Evolutionary conservation across 352 stramenopile genomes (phyloP).

Genomic region (Phytophthora constricta): DNA sequence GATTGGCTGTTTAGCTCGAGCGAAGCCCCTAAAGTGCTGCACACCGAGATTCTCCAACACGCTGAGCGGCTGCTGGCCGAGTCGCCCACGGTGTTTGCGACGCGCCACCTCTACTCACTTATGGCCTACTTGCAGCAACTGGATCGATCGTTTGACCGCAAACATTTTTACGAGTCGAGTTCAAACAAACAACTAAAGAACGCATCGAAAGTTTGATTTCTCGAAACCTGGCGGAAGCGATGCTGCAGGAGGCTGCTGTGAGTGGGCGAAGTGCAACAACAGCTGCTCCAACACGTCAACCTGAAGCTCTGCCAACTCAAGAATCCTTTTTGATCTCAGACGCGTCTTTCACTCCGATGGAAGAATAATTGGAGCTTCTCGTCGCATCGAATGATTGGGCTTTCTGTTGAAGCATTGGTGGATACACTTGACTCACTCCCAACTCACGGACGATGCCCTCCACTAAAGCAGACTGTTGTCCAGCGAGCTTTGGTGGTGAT

Average conservation of each 20-base stretch:
- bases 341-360: constrained; percentile 45
- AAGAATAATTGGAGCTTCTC: constrained; percentile 41
- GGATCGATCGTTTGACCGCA: constrained; percentile 70
- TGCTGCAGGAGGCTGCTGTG: constrained; percentile 49
- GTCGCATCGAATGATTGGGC: background rate
- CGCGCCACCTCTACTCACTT: constrained; percentile 64
- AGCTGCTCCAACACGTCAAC: constrained; percentile 7
- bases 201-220: constrained; percentile 59
- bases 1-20: constrained; percentile 54
- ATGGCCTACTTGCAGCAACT: constrained; percentile 70
- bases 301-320: constrained; percentile 13
- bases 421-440: constrained; percentile 24
- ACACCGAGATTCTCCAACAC: constrained; percentile 49
- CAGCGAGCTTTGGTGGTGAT: constrained; percentile 13
- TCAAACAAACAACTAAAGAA: constrained; percentile 60
- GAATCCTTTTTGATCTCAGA: constrained; percentile 38
- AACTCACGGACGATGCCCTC: constrained; percentile 49
- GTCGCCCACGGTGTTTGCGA: constrained; percentile 56
- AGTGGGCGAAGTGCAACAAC: constrained; percentile 14
- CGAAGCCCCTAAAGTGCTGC: constrained; percentile 52
- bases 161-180: constrained; percentile 48
- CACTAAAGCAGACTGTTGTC: constrained; percentile 34
- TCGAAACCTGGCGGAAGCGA: constrained; percentile 65
- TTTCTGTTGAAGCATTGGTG: constrained; percentile 1
- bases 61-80: constrained; percentile 57